Evolutionary conservation across 805 yeast species (phyloP), one percentile per base, ranked within the genome.

Genomic region (Tetrapisispora nanseiensis): DNA sequence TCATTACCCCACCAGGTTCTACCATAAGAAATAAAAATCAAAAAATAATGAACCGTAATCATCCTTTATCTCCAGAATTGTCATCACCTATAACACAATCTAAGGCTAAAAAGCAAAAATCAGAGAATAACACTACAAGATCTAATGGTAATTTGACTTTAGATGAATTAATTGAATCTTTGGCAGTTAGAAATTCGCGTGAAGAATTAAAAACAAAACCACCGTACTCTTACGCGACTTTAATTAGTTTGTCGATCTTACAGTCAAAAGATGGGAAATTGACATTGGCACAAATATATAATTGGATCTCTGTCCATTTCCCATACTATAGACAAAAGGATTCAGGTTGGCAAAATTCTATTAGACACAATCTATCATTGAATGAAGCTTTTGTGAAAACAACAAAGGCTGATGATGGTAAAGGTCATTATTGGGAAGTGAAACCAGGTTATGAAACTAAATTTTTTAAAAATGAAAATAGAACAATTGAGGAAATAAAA

Each of bases 261-360:
- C 55, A 52, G 42, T 47, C 54, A 2, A 37, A 30, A 19, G 47
- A 46, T n/a, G 54, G 51, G 37, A 80, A 80, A 48, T 70, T 87
- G 32, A 83, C 94, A 2, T 64, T 83, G 41, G 74, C 92, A 0
- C 95, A 86, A 55, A 92, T 90, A 33, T 90, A 90, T 66, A 72
- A 70, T 52, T 90, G 98, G 98, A 92, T 90, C 34, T 78, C 92
- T 8, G 78, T 78, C 35, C 82, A 94, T 29, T 90, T 89, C 62
- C 75, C 71, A 47, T 90, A 81, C 59, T 92, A 92, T 63, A 78
- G 80, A 49, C 78, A 76, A 48, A 82, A 84, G 45, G 95, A 86
- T 52, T 82, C 86, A 10, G 96, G 97, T 22, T 90, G 98, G 98
- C 97, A 90, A 64, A 90, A 90, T 65, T 89, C 96, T 27, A 92